Conservation (phyloP, 2,329 filamentous ascomycete genomes). For the Trichoderma sp. region DNA sequence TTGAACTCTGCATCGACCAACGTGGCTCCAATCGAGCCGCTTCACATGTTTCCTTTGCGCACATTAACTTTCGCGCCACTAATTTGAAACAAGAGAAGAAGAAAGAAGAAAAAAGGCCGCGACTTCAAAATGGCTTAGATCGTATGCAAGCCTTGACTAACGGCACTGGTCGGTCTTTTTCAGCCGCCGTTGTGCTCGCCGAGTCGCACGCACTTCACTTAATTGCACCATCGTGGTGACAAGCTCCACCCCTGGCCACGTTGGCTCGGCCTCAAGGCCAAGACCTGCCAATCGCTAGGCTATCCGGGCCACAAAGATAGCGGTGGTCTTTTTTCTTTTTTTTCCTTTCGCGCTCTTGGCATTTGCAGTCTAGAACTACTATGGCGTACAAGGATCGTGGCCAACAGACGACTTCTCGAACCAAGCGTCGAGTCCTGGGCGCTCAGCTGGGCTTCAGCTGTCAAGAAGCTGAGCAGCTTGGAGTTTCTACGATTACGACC, state of each 20-base stretch:
- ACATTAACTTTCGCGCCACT: constrained; percentile 5
- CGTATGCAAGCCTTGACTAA: neutral
- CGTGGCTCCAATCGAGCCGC: constrained; percentile 7
- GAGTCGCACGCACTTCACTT: neutral
- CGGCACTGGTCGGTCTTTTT: neutral
- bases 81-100: neutral
- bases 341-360: neutral
- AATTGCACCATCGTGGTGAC: neutral
- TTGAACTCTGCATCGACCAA: neutral
- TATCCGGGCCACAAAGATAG: neutral
- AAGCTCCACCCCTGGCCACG: constrained; percentile 5
- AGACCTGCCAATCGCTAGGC: constrained; percentile 3
- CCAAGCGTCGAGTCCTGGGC: neutral
- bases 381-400: neutral
- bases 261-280: neutral
- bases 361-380: neutral
- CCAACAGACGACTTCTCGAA: neutral
- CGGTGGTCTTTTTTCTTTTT: neutral
- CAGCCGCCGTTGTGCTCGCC: neutral
- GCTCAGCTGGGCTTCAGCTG: neutral
- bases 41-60: neutral
- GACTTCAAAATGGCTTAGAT: neutral
- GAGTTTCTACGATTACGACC: neutral
- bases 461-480: neutral
- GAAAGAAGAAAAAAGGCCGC: neutral